Evolutionary conservation across 140 eudicot genomes (phyloP).

Genomic region (Ambrosia hybrid): DNA sequence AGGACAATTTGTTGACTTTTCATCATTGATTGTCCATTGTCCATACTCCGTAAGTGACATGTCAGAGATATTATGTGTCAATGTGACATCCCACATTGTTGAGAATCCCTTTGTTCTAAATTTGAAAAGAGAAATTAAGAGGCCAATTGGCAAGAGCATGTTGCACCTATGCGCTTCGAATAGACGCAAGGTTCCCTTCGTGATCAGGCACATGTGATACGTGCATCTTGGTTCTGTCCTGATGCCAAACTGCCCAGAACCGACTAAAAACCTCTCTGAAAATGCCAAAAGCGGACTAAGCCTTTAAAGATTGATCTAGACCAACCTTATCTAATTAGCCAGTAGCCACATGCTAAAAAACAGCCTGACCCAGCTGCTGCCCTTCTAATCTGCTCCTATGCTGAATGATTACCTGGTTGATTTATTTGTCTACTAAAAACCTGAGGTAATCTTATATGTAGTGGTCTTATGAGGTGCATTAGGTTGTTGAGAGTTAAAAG

Average conservation of each 20-base stretch:
- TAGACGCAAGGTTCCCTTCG: background rate
- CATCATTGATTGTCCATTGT: background rate
- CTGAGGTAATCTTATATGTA: background rate
- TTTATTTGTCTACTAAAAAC: background rate
- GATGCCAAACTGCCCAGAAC: background rate
- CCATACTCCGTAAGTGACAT: background rate
- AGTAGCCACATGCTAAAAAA: background rate
- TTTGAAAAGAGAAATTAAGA: background rate
- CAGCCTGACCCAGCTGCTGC: background rate
- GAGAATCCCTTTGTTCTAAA: background rate
- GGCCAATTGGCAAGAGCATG: background rate
- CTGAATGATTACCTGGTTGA: background rate
- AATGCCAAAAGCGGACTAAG: background rate
- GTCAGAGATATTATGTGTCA: background rate
- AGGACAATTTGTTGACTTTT: background rate
- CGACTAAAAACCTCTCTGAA: background rate
- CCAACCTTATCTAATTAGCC: background rate
- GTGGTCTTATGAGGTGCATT: background rate
- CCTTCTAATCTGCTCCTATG: background rate
- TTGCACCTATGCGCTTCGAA: background rate
- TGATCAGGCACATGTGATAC: background rate
- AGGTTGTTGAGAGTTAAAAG: background rate
- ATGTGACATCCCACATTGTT: background rate
- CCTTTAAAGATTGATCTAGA: background rate
- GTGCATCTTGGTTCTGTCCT: background rate